These are phyloP conservation scores for Rhizopogon roseolus DNA, from an alignment of 768 basidiomycete genomes.

Conservation along the genomic window DNA sequence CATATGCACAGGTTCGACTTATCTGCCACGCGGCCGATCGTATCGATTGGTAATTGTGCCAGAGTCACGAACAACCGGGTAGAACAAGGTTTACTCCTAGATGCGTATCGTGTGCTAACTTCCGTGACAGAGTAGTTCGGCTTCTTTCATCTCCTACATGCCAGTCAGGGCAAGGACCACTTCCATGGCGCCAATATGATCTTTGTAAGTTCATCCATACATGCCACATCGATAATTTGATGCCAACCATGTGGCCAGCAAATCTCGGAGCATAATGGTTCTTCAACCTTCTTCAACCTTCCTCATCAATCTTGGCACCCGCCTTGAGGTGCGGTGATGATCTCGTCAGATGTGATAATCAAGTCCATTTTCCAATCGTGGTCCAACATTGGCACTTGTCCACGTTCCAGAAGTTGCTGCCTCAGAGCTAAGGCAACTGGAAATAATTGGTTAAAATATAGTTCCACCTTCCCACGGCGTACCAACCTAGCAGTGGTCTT, in stretches of 20 bases:
- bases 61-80: constrained; percentile 36
- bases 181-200: constrained; percentile 13
- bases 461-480: constrained; percentile 7
- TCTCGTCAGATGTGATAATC: constrained; percentile 46
- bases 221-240: neutral
- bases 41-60: constrained; percentile 40
- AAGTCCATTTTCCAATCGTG: constrained; percentile 64
- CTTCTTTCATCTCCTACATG: constrained; percentile 33
- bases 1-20: constrained; percentile 22
- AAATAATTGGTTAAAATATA: constrained; percentile 10
- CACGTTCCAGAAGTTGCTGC: constrained; percentile 55
- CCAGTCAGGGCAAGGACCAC: constrained; percentile 7
- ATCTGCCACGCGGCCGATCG: constrained; percentile 40
- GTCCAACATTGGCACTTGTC: constrained; percentile 46
- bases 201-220: constrained; percentile 11
- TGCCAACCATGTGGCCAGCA: neutral
- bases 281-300: neutral
- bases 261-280: neutral
- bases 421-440: constrained; percentile 62
- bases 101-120: constrained; percentile 8
- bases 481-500: constrained; percentile 56
- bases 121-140: constrained; percentile 31
- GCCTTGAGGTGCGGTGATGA: constrained; percentile 16
- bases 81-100: constrained; percentile 18
- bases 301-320: neutral